Percentiles rank a stretch among this genome's conserved stretches.
Conservation (phyloP, 257 asterid species). For the Solanum neorickii region DNA sequence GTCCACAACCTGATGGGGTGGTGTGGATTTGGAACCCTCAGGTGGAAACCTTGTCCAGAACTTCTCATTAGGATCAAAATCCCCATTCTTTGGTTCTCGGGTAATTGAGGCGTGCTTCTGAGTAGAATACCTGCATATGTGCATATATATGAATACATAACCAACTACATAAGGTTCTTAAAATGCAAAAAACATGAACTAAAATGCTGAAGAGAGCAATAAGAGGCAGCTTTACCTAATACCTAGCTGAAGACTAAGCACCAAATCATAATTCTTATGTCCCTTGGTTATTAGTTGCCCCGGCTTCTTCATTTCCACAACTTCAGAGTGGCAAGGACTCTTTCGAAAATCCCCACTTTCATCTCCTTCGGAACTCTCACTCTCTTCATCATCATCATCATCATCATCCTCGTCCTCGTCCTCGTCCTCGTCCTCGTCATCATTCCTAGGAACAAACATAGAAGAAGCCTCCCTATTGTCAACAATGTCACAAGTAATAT, state of each 20-base stretch:
- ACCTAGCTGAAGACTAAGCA: conserved; percentile 13
- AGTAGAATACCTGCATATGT: conserved; percentile 4
- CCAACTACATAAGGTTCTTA: neutral
- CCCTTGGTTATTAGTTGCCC: conserved; percentile 15
- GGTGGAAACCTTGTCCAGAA: conserved; percentile 23
- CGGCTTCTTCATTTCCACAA: conserved; percentile 10
- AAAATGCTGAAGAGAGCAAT: neutral
- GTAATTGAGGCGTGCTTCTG: conserved; percentile 6
- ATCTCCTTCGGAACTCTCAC: conserved; percentile 3
- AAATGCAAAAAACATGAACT: neutral
- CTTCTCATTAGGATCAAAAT: conserved; percentile 18
- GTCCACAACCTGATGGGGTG: conserved; percentile 11
- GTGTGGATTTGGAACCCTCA: conserved; percentile 17
- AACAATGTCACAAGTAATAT: conserved; percentile 15
- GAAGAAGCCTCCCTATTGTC: conserved; percentile 13
- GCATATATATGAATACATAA: neutral
- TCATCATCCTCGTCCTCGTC: neutral
- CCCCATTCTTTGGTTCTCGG: conserved; percentile 3
- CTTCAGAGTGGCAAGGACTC: conserved; percentile 4
- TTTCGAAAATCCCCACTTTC: neutral
- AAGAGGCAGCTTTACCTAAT: conserved; percentile 5
- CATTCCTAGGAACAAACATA: conserved; percentile 1
- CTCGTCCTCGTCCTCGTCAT: neutral
- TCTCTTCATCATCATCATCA: neutral
- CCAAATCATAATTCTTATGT: conserved; percentile 19